phyloP scores from a whole-genome alignment of 352 stramenopile species.

The Globisporangium takayamanum region DNA sequence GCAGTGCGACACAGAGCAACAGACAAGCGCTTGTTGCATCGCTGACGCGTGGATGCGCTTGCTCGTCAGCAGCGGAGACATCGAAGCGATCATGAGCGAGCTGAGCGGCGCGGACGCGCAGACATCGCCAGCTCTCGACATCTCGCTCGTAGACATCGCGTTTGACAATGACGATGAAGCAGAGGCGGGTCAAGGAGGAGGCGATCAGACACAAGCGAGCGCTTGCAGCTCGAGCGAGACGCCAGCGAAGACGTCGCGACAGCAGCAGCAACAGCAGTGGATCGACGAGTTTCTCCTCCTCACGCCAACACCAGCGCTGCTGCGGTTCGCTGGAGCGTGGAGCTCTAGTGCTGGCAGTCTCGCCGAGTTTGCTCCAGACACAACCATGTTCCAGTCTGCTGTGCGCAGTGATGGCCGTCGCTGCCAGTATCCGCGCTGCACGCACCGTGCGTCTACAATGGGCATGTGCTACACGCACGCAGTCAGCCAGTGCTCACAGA shows the following conservation, averaged over 20 bases:
- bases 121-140: conserved; percentile 1
- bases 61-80: conserved; percentile 3
- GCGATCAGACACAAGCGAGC: neutral
- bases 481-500: neutral
- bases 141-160: conserved; percentile 6
- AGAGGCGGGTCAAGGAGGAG: neutral
- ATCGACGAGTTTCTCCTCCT: neutral
- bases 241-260: neutral
- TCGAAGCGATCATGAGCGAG: conserved; percentile 4
- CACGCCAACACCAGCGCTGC: neutral
- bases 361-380: neutral
- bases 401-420: neutral
- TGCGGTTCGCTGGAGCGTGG: neutral
- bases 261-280: neutral
- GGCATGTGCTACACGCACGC: conserved; percentile 6
- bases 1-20: neutral
- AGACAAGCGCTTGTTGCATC: neutral
- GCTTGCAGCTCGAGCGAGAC: neutral
- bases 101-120: conserved; percentile 2
- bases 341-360: neutral
- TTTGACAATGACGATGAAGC: neutral
- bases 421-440: conserved; percentile 2
- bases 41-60: neutral
- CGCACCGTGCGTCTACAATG: neutral
- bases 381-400: neutral